A percentile compares a stretch with the other conserved stretches of the same genome.
Evolutionary conservation across 139 green algal genomes (phyloP).

Genomic region (Trebouxia sp.): DNA sequence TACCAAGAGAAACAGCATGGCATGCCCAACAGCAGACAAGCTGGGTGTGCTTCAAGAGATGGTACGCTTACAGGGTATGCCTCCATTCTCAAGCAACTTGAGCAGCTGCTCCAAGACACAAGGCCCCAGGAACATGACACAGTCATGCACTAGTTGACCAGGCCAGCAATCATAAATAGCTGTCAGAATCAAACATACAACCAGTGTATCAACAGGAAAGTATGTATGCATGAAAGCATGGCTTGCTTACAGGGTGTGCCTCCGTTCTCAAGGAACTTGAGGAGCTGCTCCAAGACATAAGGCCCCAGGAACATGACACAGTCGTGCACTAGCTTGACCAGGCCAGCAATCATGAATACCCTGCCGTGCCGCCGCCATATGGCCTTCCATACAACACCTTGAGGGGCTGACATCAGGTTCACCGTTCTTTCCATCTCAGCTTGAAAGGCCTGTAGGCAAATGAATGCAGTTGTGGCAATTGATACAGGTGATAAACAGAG

Average conservation of each 20-base stretch:
- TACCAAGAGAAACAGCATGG: too few relatives aligned
- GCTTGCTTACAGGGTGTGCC: constrained; percentile 15
- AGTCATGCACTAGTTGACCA: constrained; percentile 78
- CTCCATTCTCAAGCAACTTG: constrained; percentile 40
- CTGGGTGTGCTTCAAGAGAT: too few relatives aligned
- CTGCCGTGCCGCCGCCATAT: constrained; percentile 46
- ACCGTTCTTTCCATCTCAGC: background rate
- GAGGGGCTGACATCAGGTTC: background rate
- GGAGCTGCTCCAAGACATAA: constrained; percentile 73
- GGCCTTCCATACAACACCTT: constrained; percentile 40
- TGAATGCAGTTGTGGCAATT: background rate
- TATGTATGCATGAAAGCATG: too few relatives aligned
- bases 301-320: constrained; percentile 78
- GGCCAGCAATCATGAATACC: constrained; percentile 52
- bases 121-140: constrained; percentile 74
- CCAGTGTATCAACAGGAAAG: too few relatives aligned
- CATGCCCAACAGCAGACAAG: too few relatives aligned
- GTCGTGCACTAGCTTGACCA: constrained; percentile 81
- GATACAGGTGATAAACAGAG: background rate
- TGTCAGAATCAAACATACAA: too few relatives aligned
- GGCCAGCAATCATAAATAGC: constrained; percentile 53
- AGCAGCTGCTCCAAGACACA: constrained; percentile 78
- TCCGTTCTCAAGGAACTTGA: constrained; percentile 52
- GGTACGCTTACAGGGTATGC: too few relatives aligned
- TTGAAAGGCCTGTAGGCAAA: background rate